Percentiles rank a stretch among this genome's conserved stretches.
Evolutionary conservation across 2,329 filamentous ascomycete species (phyloP).

Genomic region (Trichoderma atrobrunneum): DNA sequence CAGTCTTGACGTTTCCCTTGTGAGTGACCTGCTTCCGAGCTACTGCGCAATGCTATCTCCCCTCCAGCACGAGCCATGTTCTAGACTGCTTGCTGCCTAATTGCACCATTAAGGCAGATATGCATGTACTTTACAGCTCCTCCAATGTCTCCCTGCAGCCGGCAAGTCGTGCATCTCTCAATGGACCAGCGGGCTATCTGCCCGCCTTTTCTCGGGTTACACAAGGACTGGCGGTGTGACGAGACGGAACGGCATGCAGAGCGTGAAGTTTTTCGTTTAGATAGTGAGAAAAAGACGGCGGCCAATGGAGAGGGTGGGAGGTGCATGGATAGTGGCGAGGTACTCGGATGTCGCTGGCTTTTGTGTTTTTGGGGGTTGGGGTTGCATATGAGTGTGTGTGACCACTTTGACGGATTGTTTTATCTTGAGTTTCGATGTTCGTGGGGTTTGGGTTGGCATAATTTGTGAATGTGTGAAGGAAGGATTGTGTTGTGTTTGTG

Average conservation of each 20-base stretch:
- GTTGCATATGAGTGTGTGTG: not conserved
- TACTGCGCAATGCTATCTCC: not conserved
- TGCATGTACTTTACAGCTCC: not conserved
- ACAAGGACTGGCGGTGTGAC: constrained; percentile 12
- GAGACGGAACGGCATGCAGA: not conserved
- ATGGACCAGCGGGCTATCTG: not conserved
- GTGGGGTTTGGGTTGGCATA: too few species aligned
- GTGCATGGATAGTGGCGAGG: not conserved
- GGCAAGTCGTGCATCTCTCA: not conserved
- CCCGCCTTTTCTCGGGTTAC: not conserved
- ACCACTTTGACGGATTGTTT: not conserved
- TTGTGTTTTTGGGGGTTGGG: not conserved
- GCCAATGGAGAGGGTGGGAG: not conserved
- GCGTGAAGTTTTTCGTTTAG: not conserved
- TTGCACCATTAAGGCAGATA: not conserved
- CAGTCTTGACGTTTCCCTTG: not conserved
- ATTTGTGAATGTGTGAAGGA: too few species aligned
- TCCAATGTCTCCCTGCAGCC: not conserved
- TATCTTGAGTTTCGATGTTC: not conserved
- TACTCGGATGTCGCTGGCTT: not conserved
- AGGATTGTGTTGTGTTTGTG: not conserved
- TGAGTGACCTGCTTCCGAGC: not conserved
- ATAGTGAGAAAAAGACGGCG: not conserved
- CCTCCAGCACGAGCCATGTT: not conserved
- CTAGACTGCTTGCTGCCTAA: not conserved